Evolutionary conservation across 495 filamentous ascomycete genomes (phyloP).

Genomic region (Thozetella sp.): DNA sequence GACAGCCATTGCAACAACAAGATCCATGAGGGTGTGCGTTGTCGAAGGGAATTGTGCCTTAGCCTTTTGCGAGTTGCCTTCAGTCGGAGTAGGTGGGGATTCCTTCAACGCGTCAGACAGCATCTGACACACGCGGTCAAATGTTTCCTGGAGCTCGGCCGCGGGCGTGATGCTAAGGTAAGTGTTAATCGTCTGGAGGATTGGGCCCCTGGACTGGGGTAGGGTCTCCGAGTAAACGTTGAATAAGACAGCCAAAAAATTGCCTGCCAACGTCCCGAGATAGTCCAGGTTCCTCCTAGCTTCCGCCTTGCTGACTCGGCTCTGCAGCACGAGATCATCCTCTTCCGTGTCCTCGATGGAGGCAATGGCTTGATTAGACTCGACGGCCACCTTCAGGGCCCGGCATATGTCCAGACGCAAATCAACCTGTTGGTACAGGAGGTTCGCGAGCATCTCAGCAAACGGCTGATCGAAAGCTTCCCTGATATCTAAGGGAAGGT

Average conservation of each 20-base stretch:
- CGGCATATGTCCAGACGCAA: constrained; percentile 84
- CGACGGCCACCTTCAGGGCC: constrained; percentile 81
- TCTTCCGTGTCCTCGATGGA: constrained; percentile 46
- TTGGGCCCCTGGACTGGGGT: constrained; percentile 85
- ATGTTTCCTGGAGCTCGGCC: constrained; percentile 82
- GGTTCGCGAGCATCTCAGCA: constrained; percentile 85
- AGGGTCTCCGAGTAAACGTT: constrained; percentile 97
- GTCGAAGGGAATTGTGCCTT: constrained; percentile 83
- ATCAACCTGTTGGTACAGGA: constrained; percentile 90
- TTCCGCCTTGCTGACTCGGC: constrained; percentile 70
- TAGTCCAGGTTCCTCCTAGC: constrained; percentile 79
- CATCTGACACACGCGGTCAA: constrained; percentile 80
- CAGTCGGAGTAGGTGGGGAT: constrained; percentile 54
- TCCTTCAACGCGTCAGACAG: constrained; percentile 77
- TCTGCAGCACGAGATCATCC: constrained; percentile 70
- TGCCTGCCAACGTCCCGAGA: constrained; percentile 76
- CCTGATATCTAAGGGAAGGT: constrained; percentile 78
- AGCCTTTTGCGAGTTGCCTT: constrained; percentile 58
- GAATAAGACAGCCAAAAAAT: constrained; percentile 91
- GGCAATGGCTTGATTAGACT: constrained; percentile 83
- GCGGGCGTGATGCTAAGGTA: constrained; percentile 82
- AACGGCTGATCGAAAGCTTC: constrained; percentile 85
- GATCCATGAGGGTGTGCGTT: constrained; percentile 91
- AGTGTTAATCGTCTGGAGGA: constrained; percentile 90
- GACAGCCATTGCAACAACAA: constrained; percentile 92